Percentiles rank a stretch among this genome's conserved stretches.
Evolutionary conservation across 805 yeast genomes (phyloP).

Genomic region (Kluyveromyces wickerhamii): DNA sequence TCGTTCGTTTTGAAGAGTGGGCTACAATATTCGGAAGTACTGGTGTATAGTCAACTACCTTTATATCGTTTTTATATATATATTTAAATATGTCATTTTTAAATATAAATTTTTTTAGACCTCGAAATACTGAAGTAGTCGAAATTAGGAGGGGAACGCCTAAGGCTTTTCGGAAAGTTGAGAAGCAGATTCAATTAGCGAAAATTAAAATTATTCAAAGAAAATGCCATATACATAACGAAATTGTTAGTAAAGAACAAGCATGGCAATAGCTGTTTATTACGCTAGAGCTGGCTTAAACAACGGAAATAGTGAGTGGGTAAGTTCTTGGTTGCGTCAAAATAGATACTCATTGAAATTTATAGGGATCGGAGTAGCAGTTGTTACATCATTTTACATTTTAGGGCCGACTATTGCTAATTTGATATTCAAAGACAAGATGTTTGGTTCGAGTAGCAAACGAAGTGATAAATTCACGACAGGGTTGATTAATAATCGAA

Average conservation of each 20-base stretch:
- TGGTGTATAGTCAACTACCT: slow-evolving; percentile 78
- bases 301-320: slow-evolving; percentile 14
- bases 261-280: slow-evolving; percentile 10
- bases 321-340: slow-evolving; percentile 16
- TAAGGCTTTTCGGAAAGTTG: too few species aligned
- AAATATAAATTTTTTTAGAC: too few species aligned
- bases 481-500: slow-evolving; percentile 72
- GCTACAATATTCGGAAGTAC: slow-evolving; percentile 80
- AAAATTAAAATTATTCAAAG: too few species aligned
- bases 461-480: slow-evolving; percentile 71
- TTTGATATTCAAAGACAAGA: slow-evolving; percentile 10
- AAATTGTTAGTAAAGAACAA: too few species aligned
- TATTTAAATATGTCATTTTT: too few species aligned
- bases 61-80: too few species aligned
- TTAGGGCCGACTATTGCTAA: slow-evolving; percentile 13
- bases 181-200: too few species aligned
- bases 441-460: slow-evolving; percentile 24
- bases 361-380: slow-evolving; percentile 8
- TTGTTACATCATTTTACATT: slow-evolving; percentile 16
- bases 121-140: too few species aligned
- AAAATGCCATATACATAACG: too few species aligned
- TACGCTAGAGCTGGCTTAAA: slow-evolving; percentile 8
- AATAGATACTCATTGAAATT: slow-evolving; percentile 8
- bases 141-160: too few species aligned
- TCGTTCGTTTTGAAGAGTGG: slow-evolving; percentile 80